A percentile compares a stretch with the other conserved stretches of the same genome.
Conservation (phyloP, 805 yeast species). For the Vanderwaltozyma polyspora region DNA sequence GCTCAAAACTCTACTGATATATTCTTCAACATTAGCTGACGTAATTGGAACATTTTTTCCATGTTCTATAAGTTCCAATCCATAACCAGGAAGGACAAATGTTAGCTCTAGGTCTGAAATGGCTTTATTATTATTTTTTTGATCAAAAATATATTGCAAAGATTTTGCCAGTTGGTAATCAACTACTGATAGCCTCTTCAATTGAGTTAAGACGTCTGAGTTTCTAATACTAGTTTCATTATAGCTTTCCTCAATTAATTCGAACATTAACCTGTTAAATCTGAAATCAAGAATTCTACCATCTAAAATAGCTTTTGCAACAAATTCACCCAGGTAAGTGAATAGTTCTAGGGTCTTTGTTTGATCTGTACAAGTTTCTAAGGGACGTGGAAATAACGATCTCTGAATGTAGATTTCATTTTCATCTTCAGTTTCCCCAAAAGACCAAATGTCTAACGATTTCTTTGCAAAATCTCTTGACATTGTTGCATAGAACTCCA, state of each 20-base stretch:
- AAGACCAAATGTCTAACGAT: constrained; percentile 54
- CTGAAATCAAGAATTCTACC: constrained; percentile 78
- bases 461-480: constrained; percentile 61
- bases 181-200: constrained; percentile 36
- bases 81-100: constrained; percentile 70
- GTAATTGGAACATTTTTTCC: constrained; percentile 46
- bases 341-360: constrained; percentile 42
- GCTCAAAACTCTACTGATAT: constrained; percentile 47
- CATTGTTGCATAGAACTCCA: constrained; percentile 79
- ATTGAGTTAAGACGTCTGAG: too few relatives aligned
- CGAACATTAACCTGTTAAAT: constrained; percentile 62
- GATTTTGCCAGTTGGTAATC: constrained; percentile 55
- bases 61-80: constrained; percentile 41
- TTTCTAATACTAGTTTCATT: constrained; percentile 4
- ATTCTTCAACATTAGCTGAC: constrained; percentile 43
- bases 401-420: constrained; percentile 27
- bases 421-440: constrained; percentile 30
- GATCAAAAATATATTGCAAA: constrained; percentile 37
- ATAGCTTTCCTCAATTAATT: constrained; percentile 32
- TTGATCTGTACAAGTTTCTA: constrained; percentile 29
- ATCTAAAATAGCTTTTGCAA: constrained; percentile 80
- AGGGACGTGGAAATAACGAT: constrained; percentile 72
- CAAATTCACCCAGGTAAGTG: constrained; percentile 62
- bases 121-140: constrained; percentile 25
- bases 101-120: constrained; percentile 43